These are phyloP conservation scores for Multifurca ochricompacta DNA, from an alignment of 768 basidiomycete genomes.

Conservation along the genomic window DNA sequence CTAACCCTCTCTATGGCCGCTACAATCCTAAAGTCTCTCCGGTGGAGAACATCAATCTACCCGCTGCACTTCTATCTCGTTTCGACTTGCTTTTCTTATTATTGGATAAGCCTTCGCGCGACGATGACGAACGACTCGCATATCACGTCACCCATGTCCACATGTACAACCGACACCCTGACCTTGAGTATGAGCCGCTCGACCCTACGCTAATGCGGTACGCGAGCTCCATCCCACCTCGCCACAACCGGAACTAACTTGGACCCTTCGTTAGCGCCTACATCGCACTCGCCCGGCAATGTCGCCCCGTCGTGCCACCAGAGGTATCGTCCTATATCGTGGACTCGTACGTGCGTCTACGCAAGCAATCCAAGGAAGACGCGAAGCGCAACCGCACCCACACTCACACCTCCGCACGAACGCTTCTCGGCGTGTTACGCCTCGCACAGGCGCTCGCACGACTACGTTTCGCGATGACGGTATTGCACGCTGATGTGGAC, in stretches of 20 bases:
- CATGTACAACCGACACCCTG: slow-evolving; percentile 89
- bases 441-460: slow-evolving; percentile 93
- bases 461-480: slow-evolving; percentile 73
- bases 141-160: slow-evolving; percentile 98
- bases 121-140: slow-evolving; percentile 93
- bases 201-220: slow-evolving; percentile 87
- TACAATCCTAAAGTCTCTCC: slow-evolving; percentile 98
- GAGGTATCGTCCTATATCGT: slow-evolving; percentile 90
- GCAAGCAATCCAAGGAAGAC: slow-evolving; percentile 88
- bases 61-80: slow-evolving; percentile 90
- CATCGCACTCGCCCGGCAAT: slow-evolving; percentile 84
- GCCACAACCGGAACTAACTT: slow-evolving; percentile 4
- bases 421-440: slow-evolving; percentile 88
- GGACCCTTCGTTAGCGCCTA: slow-evolving; percentile 60
- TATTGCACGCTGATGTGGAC: slow-evolving; percentile 84
- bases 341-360: slow-evolving; percentile 90
- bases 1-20: slow-evolving; percentile 95
- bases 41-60: slow-evolving; percentile 98
- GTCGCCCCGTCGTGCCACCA: slow-evolving; percentile 83
- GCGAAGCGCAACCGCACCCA: slow-evolving; percentile 82
- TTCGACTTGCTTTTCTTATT: slow-evolving; percentile 97
- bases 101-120: slow-evolving; percentile 89
- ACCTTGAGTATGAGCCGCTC: slow-evolving; percentile 74
- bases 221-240: slow-evolving; percentile 18
- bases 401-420: slow-evolving; percentile 93